Base-by-base conservation (phyloP, 1,284 basidiomycete species). In the Leucoagaricus sp. region DNA sequence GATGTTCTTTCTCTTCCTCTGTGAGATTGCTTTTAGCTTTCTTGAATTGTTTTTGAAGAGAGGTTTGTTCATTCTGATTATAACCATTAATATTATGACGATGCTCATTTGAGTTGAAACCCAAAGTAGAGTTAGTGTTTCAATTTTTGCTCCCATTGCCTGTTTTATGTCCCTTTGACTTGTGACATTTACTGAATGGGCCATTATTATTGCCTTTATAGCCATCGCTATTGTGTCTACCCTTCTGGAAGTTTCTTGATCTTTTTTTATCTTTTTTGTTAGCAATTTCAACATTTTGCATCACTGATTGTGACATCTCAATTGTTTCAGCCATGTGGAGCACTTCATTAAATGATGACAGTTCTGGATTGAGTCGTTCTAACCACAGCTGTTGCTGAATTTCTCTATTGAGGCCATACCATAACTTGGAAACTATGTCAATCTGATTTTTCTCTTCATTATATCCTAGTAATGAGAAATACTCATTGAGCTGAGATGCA, bases 331-430 rank as follows among this genome's bases (percentile, higher is more conserved):
- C 67, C 0, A 57, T 56, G 0, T 29, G 19, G 9, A 62, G 12
- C 3, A 69, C 60, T 21, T 64, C 53, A 4, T 67, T 61, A 60
- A 65, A 71, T 2, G 58, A 60, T 1, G 67, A 67, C 0, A 60
- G 48, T 25, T 74, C 67, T 1, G 72, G 73, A 17, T 71, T 68
- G 0, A 74, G 49, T 1, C 60, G 41, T 10, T 67, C 59, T 1
- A 55, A 29, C 66, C 67, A 75, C 0, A 77, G 61, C 1, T 67
- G 64, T 1, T 51, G 46, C 38, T 74, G 71, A 3, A 77, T 69
- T 1, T 55, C 52, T 0, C 12, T 1, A 2, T 61, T 57, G 0
- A 77, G 60, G 0, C 75, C 67, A 33, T 62, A 48, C 72, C 74
- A 79, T 0, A 78, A 56, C 52, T 67, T 69, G 15, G 68, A 62